These are phyloP conservation scores for Thalassiosira delicatula DNA, from an alignment of 352 stramenopile species.

Conservation along the genomic window DNA sequence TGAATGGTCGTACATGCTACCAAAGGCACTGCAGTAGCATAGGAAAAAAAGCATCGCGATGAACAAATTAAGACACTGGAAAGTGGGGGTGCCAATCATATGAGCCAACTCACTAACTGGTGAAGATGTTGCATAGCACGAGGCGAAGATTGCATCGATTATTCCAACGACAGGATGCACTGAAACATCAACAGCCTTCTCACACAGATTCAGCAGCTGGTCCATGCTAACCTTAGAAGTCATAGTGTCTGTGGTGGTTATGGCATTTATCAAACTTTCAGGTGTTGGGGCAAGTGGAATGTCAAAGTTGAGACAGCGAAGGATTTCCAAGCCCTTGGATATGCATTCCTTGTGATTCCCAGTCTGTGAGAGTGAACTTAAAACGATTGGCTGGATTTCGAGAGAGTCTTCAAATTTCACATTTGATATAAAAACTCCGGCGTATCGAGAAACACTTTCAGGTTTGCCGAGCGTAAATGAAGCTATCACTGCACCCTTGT, in stretches of 20 bases:
- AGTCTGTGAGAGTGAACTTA: neutral
- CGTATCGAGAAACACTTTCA: neutral
- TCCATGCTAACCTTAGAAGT: constrained; percentile 5
- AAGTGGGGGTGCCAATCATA: too few relatives aligned
- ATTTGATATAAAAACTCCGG: neutral
- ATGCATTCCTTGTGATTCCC: neutral
- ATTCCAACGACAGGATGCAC: neutral
- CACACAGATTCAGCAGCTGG: constrained; percentile 16
- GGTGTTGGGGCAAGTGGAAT: neutral
- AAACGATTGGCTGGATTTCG: neutral
- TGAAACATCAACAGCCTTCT: constrained; percentile 6
- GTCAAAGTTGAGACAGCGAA: neutral
- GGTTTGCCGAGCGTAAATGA: constrained; percentile 20
- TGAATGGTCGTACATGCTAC: constrained; percentile 8
- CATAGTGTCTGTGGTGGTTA: neutral
- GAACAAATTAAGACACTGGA: too few relatives aligned
- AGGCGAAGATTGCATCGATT: neutral
- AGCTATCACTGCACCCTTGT: constrained; percentile 5
- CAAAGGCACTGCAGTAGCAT: too few relatives aligned
- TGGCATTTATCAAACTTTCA: constrained; percentile 1
- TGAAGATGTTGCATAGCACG: neutral
- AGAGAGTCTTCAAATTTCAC: constrained; percentile 13
- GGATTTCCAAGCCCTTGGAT: neutral
- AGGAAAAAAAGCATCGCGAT: too few relatives aligned
- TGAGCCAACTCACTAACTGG: too few relatives aligned